Evolutionary conservation across 148 eudicot genomes (phyloP).

Genomic region (Chenopodium formosanum): DNA sequence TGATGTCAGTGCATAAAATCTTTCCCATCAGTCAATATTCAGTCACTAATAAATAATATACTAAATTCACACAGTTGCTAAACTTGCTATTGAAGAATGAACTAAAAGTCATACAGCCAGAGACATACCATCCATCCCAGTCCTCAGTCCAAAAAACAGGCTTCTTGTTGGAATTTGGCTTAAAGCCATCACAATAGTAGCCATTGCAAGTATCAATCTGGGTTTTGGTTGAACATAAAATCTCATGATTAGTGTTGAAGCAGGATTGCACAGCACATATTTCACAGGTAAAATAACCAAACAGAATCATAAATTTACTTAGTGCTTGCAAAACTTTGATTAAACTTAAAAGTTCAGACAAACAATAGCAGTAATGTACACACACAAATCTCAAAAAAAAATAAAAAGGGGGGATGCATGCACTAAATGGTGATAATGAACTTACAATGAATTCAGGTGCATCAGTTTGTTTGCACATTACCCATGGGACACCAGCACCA

Average conservation of each 20-base stretch:
- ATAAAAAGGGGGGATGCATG: background rate
- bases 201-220: constrained; percentile 97
- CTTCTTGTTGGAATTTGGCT: constrained; percentile 79
- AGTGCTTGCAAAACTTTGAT: background rate
- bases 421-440: constrained; percentile 13
- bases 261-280: background rate
- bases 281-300: background rate
- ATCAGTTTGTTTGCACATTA: constrained; percentile 95
- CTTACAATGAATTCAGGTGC: constrained; percentile 86
- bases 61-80: background rate
- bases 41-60: background rate
- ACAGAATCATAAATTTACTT: background rate
- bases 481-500: constrained; percentile 98
- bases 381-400: background rate
- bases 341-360: constrained; percentile 4
- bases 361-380: background rate
- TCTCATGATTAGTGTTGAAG: background rate
- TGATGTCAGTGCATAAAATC: background rate
- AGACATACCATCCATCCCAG: constrained; percentile 95
- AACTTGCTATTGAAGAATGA: background rate
- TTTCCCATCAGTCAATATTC: background rate
- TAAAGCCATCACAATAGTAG: constrained; percentile 91
- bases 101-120: constrained; percentile 7
- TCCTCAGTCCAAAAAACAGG: constrained; percentile 90
- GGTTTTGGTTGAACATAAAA: background rate